Evolutionary conservation across 306 rosid species (phyloP).

Genomic region (Amphicarpaea edgeworthii): DNA sequence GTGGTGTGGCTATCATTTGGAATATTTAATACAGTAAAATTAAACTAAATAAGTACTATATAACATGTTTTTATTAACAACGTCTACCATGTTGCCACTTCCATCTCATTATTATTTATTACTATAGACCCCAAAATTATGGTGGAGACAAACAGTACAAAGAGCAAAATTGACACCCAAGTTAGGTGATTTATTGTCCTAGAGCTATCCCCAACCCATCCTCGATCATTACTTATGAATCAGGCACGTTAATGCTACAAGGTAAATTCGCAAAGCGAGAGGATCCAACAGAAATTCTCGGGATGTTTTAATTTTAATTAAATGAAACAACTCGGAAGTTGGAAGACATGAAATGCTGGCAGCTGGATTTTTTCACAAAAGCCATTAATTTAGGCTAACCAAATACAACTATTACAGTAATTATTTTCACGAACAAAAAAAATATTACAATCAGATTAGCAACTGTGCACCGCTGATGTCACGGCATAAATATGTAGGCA

Average conservation of each 20-base stretch:
- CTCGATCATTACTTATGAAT: not conserved
- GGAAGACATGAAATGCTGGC: slow-evolving; percentile 45
- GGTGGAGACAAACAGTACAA: no score
- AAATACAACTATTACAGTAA: slow-evolving; percentile 68
- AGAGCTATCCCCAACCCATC: no score
- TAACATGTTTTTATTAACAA: no score
- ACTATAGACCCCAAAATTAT: no score
- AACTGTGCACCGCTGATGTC: slow-evolving; percentile 61
- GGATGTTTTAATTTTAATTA: slow-evolving; percentile 6
- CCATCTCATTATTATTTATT: no score
- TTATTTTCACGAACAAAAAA: slow-evolving; percentile 55
- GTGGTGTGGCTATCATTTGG: not conserved
- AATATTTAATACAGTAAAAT: not conserved
- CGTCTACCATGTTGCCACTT: no score
- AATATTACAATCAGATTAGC: slow-evolving; percentile 83
- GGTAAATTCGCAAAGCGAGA: not conserved
- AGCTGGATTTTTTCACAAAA: slow-evolving; percentile 55
- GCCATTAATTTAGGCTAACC: slow-evolving; percentile 64
- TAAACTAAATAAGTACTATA: no score
- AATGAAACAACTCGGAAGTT: slow-evolving; percentile 40
- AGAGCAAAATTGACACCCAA: no score
- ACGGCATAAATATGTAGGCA: slow-evolving; percentile 55
- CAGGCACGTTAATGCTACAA: not conserved
- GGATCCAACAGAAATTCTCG: slow-evolving; percentile 13
- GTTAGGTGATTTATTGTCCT: no score